A percentile compares a stretch with the other conserved stretches of the same genome.
Evolutionary conservation across 108 stramenopile genomes (phyloP).

Genomic region (Stephanodiscus minutulus): DNA sequence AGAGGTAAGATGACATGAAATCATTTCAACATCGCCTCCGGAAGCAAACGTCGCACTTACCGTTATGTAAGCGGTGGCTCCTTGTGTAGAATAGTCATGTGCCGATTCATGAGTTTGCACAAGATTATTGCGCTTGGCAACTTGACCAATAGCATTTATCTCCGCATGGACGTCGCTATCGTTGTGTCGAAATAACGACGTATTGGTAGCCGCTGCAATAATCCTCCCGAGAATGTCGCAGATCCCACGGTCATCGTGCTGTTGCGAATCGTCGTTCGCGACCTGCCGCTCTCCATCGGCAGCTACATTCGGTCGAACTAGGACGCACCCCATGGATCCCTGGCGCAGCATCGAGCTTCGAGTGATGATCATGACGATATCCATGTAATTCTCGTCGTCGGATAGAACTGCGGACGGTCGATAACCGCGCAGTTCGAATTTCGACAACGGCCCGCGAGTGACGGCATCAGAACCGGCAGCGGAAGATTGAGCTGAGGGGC

Average conservation of each 20-base stretch:
- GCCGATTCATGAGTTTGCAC: neutral
- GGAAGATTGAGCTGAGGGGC: neutral
- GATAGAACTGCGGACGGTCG: constrained; percentile 23
- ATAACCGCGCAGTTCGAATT: constrained; percentile 13
- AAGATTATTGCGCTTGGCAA: constrained; percentile 22
- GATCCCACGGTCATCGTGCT: neutral
- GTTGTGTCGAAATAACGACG: constrained; percentile 43
- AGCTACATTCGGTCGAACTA: constrained; percentile 32
- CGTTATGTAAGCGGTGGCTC: constrained; percentile 65
- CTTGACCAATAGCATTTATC: constrained; percentile 62
- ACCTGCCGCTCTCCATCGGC: neutral
- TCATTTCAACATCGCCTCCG: no score
- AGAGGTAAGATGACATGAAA: no score
- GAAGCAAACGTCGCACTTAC: no score
- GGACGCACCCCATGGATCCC: constrained; percentile 76
- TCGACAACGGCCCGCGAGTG: neutral
- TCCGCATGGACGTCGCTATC: constrained; percentile 77
- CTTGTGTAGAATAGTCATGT: constrained; percentile 16
- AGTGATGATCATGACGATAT: constrained; percentile 64
- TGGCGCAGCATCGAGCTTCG: constrained; percentile 56
- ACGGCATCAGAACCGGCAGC: neutral
- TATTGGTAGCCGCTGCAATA: constrained; percentile 56
- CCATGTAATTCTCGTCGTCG: constrained; percentile 70
- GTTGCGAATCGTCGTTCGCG: constrained; percentile 12
- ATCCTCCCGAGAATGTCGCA: constrained; percentile 25